Evolutionary conservation across 1,284 basidiomycete species (phyloP).

Genomic region (Moesziomyces antarcticus): DNA sequence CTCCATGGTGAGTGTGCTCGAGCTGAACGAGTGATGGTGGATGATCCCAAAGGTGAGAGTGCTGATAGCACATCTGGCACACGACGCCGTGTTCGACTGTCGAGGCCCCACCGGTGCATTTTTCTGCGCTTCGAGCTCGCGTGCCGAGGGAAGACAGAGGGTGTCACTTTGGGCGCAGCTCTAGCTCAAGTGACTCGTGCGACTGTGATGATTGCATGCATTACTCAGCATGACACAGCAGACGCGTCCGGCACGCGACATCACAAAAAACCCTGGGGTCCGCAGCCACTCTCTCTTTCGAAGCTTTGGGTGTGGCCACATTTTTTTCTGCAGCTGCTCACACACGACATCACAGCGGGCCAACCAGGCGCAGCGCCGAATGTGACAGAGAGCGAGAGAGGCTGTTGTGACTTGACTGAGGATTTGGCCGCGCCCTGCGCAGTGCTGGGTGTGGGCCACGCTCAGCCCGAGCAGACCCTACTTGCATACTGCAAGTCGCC

Average conservation of each 20-base stretch:
- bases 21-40: neutral
- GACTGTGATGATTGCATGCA: neutral
- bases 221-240: slow-evolving; percentile 29
- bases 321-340: slow-evolving; percentile 7
- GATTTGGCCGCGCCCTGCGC: too few relatives aligned
- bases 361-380: neutral
- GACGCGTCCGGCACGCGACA: slow-evolving; percentile 5
- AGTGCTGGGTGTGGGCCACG: neutral
- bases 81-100: neutral
- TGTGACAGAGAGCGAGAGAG: too few relatives aligned
- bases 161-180: slow-evolving; percentile 29
- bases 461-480: slow-evolving; percentile 13
- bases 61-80: neutral
- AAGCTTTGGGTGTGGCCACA: neutral
- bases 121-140: slow-evolving; percentile 10
- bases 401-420: too few relatives aligned
- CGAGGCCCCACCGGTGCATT: neutral
- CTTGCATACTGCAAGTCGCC: slow-evolving; percentile 7
- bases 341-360: slow-evolving; percentile 29
- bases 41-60: neutral
- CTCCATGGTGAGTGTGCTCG: slow-evolving; percentile 25
- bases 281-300: neutral
- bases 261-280: slow-evolving; percentile 1
- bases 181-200: slow-evolving; percentile 1
- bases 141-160: slow-evolving; percentile 11